Conservation (phyloP, 257 asterid genomes). For the Solanum habrochaites region DNA sequence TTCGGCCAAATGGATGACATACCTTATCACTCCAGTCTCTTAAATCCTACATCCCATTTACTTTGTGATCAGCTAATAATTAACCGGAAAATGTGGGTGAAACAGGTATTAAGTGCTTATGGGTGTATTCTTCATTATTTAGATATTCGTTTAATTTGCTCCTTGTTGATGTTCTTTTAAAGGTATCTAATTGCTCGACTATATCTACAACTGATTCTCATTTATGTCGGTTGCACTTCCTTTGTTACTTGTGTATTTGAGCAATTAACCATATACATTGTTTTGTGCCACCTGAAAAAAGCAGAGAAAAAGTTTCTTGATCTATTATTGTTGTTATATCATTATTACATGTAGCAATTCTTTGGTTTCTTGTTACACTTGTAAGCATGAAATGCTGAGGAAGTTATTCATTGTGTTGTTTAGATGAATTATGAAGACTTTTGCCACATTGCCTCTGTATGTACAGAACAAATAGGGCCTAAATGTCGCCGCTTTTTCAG, state of each 20-base stretch:
- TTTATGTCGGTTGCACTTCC: neutral
- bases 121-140: neutral
- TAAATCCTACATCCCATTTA: neutral
- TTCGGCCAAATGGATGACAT: neutral
- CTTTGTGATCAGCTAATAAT: neutral
- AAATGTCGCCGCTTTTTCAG: conserved; percentile 93
- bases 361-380: neutral
- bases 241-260: neutral
- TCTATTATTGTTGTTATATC: neutral
- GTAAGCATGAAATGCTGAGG: conserved; percentile 16
- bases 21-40: neutral
- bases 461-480: conserved; percentile 96
- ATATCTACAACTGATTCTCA: neutral
- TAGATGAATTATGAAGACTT: conserved; percentile 99
- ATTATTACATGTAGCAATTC: neutral
- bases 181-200: neutral
- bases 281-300: neutral
- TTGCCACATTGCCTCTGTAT: conserved; percentile 99
- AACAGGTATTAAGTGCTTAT: neutral
- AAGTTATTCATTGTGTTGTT: conserved; percentile 6
- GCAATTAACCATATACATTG: neutral
- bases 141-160: neutral
- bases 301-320: neutral
- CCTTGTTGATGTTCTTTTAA: neutral
- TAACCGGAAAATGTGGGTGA: neutral